A percentile compares a stretch with the other conserved stretches of the same genome.
phyloP scores from a whole-genome alignment of 2,329 filamentous ascomycete genomes.

The Phialophora verrucosa region DNA sequence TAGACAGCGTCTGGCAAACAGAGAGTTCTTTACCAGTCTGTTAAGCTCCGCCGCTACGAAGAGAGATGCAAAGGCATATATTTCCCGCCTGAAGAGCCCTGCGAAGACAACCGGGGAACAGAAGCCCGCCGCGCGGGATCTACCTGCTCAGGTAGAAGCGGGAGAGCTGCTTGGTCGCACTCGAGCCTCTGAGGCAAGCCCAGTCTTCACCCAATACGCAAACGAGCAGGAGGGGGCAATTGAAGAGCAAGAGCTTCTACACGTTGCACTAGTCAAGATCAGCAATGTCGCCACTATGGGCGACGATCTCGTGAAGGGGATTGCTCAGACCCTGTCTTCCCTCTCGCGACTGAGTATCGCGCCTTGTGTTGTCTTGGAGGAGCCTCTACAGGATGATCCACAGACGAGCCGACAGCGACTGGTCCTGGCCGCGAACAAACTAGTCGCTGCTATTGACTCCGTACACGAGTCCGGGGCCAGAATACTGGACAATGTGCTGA shows the following conservation, averaged over 20 bases:
- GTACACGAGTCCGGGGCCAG: slow-evolving; percentile 72
- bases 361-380: slow-evolving; percentile 81
- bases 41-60: slow-evolving; percentile 89
- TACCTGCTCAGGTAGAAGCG: slow-evolving; percentile 48
- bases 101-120: slow-evolving; percentile 34
- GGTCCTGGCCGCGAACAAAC: slow-evolving; percentile 70
- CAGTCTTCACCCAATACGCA: slow-evolving; percentile 64
- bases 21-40: slow-evolving; percentile 87
- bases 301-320: slow-evolving; percentile 71
- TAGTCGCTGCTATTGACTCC: slow-evolving; percentile 75
- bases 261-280: slow-evolving; percentile 86
- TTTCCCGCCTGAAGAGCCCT: slow-evolving; percentile 76
- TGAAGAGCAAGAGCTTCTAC: slow-evolving; percentile 58
- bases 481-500: slow-evolving; percentile 65
- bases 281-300: slow-evolving; percentile 73
- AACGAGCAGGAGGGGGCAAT: slow-evolving; percentile 46
- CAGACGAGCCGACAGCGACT: slow-evolving; percentile 53
- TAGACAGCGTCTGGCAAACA: slow-evolving; percentile 53
- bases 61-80: slow-evolving; percentile 87
- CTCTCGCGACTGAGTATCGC: slow-evolving; percentile 80
- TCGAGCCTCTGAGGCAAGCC: slow-evolving; percentile 63
- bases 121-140: slow-evolving; percentile 38
- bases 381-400: slow-evolving; percentile 43
- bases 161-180: slow-evolving; percentile 65
- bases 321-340: slow-evolving; percentile 83